phyloP scores from a whole-genome alignment of 169 alveolate species.

The Plasmodium billcollinsi region DNA sequence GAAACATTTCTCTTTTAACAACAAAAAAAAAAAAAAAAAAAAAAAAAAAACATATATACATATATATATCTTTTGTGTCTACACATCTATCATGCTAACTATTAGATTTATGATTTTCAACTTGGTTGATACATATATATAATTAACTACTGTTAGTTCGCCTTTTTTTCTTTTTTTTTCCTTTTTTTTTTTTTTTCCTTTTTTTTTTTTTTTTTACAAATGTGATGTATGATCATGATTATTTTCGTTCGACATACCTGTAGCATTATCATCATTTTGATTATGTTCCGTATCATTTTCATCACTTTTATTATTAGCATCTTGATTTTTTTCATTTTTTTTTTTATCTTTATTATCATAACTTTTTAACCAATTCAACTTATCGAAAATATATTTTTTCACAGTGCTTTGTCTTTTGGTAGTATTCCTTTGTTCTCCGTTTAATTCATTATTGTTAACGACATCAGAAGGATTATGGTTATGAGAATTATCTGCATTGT shows the following conservation, averaged over 20 bases:
- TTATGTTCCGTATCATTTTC: background rate
- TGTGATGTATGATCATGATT: background rate
- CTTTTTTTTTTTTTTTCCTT: background rate
- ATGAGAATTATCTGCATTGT: background rate
- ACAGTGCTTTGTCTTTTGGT: conserved; percentile 28
- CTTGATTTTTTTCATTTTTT: conserved; percentile 19
- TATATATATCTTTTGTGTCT: too few relatives aligned
- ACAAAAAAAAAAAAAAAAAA: too few relatives aligned
- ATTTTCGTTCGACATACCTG: background rate
- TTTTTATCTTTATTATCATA: conserved; percentile 49
- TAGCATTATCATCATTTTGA: background rate
- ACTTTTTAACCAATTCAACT: conserved; percentile 37
- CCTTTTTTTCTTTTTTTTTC: too few relatives aligned
- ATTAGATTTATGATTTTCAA: too few relatives aligned
- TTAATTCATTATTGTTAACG: background rate
- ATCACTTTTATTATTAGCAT: background rate
- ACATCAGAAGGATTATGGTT: background rate
- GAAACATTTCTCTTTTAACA: too few relatives aligned
- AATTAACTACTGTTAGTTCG: too few relatives aligned
- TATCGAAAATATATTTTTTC: conserved; percentile 46
- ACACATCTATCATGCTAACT: too few relatives aligned
- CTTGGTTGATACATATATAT: too few relatives aligned
- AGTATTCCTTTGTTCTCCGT: background rate
- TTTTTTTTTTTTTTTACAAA: background rate
- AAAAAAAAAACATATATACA: too few relatives aligned